Conservation (phyloP, 495 filamentous ascomycete species). For the Aspergillus carlsbadensis region DNA sequence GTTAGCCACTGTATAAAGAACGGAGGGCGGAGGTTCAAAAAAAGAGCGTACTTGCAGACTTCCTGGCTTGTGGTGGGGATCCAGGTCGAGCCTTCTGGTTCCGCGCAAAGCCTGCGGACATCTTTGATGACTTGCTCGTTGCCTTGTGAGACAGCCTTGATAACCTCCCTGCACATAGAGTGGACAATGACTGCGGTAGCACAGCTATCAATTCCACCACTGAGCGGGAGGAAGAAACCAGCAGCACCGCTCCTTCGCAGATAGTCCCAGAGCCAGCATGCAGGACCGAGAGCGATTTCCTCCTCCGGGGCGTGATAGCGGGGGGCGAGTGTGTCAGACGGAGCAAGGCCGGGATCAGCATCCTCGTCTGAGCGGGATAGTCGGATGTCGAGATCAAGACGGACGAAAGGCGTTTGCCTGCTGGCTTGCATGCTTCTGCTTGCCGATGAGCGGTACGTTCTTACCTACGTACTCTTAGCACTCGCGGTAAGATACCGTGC, state of each 20-base stretch:
- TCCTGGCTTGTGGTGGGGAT: conserved; percentile 56
- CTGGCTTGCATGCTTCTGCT: conserved; percentile 43
- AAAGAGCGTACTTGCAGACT: conserved; percentile 48
- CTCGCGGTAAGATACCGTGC: neutral
- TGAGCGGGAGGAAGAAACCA: conserved; percentile 59
- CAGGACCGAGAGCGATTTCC: conserved; percentile 70
- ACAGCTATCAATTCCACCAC: conserved; percentile 70
- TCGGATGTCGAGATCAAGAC: conserved; percentile 38
- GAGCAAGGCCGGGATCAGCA: conserved; percentile 38
- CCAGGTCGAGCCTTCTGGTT: conserved; percentile 51
- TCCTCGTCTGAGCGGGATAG: conserved; percentile 35
- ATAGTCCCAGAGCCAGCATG: conserved; percentile 86
- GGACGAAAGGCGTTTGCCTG: conserved; percentile 32
- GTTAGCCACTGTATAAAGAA: conserved; percentile 11
- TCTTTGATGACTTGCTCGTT: conserved; percentile 72
- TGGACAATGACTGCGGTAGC: conserved; percentile 66
- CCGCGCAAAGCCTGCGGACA: conserved; percentile 59
- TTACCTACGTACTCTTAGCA: conserved; percentile 23
- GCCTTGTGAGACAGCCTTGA: conserved; percentile 60
- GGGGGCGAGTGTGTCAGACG: conserved; percentile 41
- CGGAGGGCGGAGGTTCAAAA: neutral
- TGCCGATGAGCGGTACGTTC: conserved; percentile 35
- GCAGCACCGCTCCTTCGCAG: conserved; percentile 62
- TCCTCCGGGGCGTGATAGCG: conserved; percentile 67
- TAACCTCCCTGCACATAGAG: conserved; percentile 75